Conservation (phyloP, 1,284 basidiomycete genomes). For the Ceratobasidium sp. region DNA sequence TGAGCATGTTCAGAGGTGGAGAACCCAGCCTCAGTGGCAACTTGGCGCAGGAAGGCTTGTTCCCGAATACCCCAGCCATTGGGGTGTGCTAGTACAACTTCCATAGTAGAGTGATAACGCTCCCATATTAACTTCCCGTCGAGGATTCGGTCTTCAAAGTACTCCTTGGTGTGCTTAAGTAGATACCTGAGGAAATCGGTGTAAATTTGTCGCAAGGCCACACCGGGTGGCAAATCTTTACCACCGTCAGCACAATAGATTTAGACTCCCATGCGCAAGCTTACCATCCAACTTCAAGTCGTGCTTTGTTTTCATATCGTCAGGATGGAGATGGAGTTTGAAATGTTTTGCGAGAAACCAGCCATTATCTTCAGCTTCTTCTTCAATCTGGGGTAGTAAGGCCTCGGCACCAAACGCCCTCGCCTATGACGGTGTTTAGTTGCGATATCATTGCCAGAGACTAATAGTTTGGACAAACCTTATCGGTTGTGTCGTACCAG, state of each 20-base stretch:
- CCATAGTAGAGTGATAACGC: conserved; percentile 14
- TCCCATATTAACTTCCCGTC: conserved; percentile 40
- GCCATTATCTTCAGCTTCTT: conserved; percentile 35
- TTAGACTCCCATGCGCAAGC: not conserved
- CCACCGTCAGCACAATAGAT: not conserved
- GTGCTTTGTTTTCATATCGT: conserved; percentile 34
- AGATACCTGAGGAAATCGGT: conserved; percentile 41
- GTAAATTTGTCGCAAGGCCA: conserved; percentile 34
- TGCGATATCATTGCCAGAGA: not conserved
- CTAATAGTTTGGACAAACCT: conserved; percentile 6
- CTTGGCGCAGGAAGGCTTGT: conserved; percentile 37
- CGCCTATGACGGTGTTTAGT: conserved; percentile 18
- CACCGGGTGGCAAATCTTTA: conserved; percentile 28
- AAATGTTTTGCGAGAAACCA: conserved; percentile 42
- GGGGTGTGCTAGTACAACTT: conserved; percentile 41
- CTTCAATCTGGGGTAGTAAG: not conserved
- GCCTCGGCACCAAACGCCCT: conserved; percentile 41
- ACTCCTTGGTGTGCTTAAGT: conserved; percentile 34
- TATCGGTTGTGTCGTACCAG: conserved; percentile 34
- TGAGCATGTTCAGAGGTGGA: not conserved
- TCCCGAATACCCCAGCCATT: conserved; percentile 42
- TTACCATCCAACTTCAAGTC: conserved; percentile 23
- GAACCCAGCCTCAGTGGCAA: conserved; percentile 38
- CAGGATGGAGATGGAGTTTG: conserved; percentile 41
- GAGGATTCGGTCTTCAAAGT: conserved; percentile 35